These are phyloP conservation scores for Fragilaria crotonensis DNA, from an alignment of 108 stramenopile species.

Conservation along the genomic window DNA sequence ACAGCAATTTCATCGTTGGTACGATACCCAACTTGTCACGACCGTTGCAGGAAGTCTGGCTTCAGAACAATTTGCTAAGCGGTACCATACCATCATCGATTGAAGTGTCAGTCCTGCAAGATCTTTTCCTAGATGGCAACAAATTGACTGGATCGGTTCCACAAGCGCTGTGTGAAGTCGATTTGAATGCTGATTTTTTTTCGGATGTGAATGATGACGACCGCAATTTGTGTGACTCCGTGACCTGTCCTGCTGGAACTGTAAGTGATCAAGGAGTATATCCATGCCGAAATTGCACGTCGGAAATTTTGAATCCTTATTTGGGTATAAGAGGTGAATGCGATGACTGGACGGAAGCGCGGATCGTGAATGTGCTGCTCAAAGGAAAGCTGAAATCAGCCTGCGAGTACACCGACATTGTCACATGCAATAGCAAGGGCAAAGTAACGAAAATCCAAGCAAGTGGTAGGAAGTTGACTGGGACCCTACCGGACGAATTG, in stretches of 20 bases:
- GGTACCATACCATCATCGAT: slow-evolving; percentile 40
- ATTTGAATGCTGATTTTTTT: slow-evolving; percentile 39
- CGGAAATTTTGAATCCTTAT: slow-evolving; percentile 28
- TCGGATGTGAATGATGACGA: slow-evolving; percentile 4
- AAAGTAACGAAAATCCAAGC: slow-evolving; percentile 28
- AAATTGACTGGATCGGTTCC: slow-evolving; percentile 36
- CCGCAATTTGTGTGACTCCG: slow-evolving; percentile 29
- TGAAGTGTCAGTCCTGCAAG: slow-evolving; percentile 20
- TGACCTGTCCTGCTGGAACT: slow-evolving; percentile 41
- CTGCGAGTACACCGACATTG: slow-evolving; percentile 47
- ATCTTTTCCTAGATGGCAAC: slow-evolving; percentile 49
- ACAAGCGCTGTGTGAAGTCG: slow-evolving; percentile 23
- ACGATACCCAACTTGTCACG: slow-evolving; percentile 22
- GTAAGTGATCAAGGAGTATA: slow-evolving; percentile 28
- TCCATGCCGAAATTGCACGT: slow-evolving; percentile 27
- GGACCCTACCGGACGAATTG: slow-evolving; percentile 38
- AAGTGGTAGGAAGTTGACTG: slow-evolving; percentile 25
- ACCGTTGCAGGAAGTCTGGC: slow-evolving; percentile 27
- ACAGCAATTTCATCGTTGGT: slow-evolving; percentile 33
- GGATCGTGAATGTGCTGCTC: slow-evolving; percentile 22
- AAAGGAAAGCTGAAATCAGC: background rate
- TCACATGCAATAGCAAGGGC: slow-evolving; percentile 38
- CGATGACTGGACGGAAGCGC: slow-evolving; percentile 18
- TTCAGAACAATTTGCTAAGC: slow-evolving; percentile 44
- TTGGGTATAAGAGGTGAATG: slow-evolving; percentile 26